Evolutionary conservation across 2,329 filamentous ascomycete species (phyloP), one percentile per base, ranked within the genome.

Genomic region (Waltergamsia citrina): DNA sequence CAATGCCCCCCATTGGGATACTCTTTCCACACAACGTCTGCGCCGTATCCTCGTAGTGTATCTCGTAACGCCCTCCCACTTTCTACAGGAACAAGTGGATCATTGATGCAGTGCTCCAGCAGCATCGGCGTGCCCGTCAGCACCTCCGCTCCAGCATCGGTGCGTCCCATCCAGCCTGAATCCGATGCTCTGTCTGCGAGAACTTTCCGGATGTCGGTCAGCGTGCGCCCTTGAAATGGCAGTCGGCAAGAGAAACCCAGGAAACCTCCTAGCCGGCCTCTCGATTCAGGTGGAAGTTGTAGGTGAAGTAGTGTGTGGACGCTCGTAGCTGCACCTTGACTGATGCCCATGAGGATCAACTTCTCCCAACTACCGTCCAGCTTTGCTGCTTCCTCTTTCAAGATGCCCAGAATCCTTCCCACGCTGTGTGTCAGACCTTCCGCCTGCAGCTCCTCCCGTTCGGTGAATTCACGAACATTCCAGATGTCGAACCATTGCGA

Each of bases 401-500:
- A 42, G 4, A 67, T 29, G 0, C 42, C 32, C 3, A 50, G 42
- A 3, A 69, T 46, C 4, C 41, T 39, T 0, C 32, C 27, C 0
- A 65, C 54, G 36, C 55, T 59, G 8, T 63, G 58, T 22, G 43
- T 45, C 9, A 73, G 43, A 0, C 65, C 66, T 0, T 48, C 40
- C 0, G 46, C 45, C 43, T 69, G 65, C 5, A 65, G 38, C 4
- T 65, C 59, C 38, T 70, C 62, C 12, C 49, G 43, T n/a, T 62
- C 49, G 2, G 50, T 32, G 12, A 63, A 60, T 36, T 64, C 49
- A 14, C 50, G 43, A 1, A 60, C 49, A 32, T 64, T 62, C 52
- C 56, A 65, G 23, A 69, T 55, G 43, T 73, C 67, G 44, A 71
- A 73, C 69, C 67, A 73, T 42, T 69, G 63, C 7, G 58, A 53